phyloP scores from a whole-genome alignment of 2,329 filamentous ascomycete species.

The Alternaria ventricosa region DNA sequence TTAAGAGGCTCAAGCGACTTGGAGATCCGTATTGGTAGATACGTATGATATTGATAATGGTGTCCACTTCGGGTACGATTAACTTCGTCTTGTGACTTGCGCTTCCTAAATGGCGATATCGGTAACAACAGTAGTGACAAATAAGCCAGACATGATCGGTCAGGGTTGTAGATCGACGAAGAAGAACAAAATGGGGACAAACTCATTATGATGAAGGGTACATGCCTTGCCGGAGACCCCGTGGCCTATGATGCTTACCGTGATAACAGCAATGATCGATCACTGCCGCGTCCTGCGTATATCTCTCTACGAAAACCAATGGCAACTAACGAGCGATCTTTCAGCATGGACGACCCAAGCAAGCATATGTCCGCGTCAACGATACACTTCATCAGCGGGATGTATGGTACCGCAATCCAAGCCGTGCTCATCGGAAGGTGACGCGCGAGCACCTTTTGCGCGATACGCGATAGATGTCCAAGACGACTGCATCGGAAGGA shows the following conservation, averaged over 20 bases:
- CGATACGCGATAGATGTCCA: conserved; percentile 36
- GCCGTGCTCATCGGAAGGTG: conserved; percentile 37
- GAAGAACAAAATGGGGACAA: not conserved
- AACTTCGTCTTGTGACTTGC: too few relatives aligned
- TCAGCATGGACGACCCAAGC: conserved; percentile 22
- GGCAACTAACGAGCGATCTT: conserved; percentile 10
- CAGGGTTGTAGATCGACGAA: not conserved
- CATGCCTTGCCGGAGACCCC: not conserved
- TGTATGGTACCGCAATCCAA: conserved; percentile 19
- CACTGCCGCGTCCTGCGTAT: conserved; percentile 2
- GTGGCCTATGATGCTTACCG: not conserved
- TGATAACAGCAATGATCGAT: not conserved
- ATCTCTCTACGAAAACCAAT: conserved; percentile 20
- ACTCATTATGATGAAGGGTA: not conserved
- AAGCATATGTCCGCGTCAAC: conserved; percentile 4
- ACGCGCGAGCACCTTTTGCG: conserved; percentile 30
- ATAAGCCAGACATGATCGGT: not conserved
- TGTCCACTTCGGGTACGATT: too few relatives aligned
- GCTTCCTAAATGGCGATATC: not conserved
- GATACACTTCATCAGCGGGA: not conserved
- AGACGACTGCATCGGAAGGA: conserved; percentile 38
- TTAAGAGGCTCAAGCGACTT: too few relatives aligned
- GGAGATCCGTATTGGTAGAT: too few relatives aligned
- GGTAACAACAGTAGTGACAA: not conserved
- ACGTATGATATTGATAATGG: not conserved